phyloP scores from a whole-genome alignment of 2,329 filamentous ascomycete genomes.

The Ascochyta lentis region DNA sequence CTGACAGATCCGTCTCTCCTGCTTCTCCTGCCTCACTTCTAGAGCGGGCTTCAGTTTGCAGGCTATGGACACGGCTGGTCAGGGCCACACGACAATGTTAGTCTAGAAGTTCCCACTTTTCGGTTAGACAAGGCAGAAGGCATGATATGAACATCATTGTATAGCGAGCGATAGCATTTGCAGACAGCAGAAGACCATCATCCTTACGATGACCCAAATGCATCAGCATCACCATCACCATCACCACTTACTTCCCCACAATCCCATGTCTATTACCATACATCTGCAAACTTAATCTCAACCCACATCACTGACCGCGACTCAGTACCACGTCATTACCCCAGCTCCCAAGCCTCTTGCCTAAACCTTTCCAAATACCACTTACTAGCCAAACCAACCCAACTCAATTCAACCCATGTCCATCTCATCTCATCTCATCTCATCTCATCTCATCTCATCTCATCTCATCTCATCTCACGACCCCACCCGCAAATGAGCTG shows the following conservation, averaged over 20 bases:
- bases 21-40: not conserved
- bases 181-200: not conserved
- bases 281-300: not conserved
- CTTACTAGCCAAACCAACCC: not conserved
- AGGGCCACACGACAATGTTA: not conserved
- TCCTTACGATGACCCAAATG: not conserved
- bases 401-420: too few relatives aligned
- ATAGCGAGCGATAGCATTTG: constrained; percentile 6
- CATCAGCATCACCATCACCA: constrained; percentile 2
- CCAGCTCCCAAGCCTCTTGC: not conserved
- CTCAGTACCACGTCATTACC: not conserved
- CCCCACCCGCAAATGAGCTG: not conserved
- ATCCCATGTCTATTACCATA: too few relatives aligned
- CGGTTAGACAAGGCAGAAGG: not conserved
- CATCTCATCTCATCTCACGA: too few relatives aligned
- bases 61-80: not conserved
- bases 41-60: not conserved
- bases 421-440: too few relatives aligned
- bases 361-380: not conserved
- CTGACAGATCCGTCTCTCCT: not conserved
- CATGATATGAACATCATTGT: constrained; percentile 6
- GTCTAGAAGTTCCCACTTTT: not conserved
- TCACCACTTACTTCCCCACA: not conserved
- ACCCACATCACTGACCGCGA: not conserved
- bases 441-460: too few relatives aligned